Evolutionary conservation across 2,329 filamentous ascomycete genomes (phyloP).

Genomic region (Stagonosporopsis vannaccii): DNA sequence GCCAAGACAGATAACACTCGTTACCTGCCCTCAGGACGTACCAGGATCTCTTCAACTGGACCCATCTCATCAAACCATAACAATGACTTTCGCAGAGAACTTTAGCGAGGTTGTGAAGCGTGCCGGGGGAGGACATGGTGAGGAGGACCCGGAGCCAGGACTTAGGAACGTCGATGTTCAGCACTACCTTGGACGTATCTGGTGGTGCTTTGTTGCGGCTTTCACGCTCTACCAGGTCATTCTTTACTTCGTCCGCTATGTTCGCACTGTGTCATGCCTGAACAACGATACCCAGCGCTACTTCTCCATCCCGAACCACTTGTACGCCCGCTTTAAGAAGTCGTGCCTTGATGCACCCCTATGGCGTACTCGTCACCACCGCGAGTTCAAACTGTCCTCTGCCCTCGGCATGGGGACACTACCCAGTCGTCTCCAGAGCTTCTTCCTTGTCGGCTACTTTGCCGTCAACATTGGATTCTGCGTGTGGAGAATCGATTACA

Average conservation of each 20-base stretch:
- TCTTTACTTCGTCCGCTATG: slow-evolving; percentile 68
- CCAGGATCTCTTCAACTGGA: slow-evolving; percentile 27
- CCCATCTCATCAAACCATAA: slow-evolving; percentile 17
- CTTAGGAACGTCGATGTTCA: slow-evolving; percentile 45
- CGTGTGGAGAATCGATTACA: slow-evolving; percentile 64
- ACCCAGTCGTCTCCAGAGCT: slow-evolving; percentile 57
- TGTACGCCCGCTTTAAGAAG: slow-evolving; percentile 55
- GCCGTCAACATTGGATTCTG: slow-evolving; percentile 57
- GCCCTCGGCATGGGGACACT: slow-evolving; percentile 59
- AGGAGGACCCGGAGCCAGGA: slow-evolving; percentile 38
- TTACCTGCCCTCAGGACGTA: slow-evolving; percentile 30
- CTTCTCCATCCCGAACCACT: slow-evolving; percentile 70
- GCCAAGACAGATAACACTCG: slow-evolving; percentile 47
- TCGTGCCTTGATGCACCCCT: slow-evolving; percentile 57
- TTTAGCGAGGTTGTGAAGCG: slow-evolving; percentile 29
- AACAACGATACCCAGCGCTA: slow-evolving; percentile 82
- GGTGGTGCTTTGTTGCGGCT: slow-evolving; percentile 67
- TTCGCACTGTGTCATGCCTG: slow-evolving; percentile 77
- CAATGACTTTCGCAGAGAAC: slow-evolving; percentile 36
- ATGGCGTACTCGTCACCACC: slow-evolving; percentile 57
- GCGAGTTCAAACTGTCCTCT: slow-evolving; percentile 59
- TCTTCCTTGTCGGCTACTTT: slow-evolving; percentile 58
- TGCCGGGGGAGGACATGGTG: slow-evolving; percentile 31
- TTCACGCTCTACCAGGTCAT: slow-evolving; percentile 73
- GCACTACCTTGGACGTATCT: slow-evolving; percentile 52